Conservation (phyloP, 805 yeast species). For the Priceomyces melissophilus region DNA sequence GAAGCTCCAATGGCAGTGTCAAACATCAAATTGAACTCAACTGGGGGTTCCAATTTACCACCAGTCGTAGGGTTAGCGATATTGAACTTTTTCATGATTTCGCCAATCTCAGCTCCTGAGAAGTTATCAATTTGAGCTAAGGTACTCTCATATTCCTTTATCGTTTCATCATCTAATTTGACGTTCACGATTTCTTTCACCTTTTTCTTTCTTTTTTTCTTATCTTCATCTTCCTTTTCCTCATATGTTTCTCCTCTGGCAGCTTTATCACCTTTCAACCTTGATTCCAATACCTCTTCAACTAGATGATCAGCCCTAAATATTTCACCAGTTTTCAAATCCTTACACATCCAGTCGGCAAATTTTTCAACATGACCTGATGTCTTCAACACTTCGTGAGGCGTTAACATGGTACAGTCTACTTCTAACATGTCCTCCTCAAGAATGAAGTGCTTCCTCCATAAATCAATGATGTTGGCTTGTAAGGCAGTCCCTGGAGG, state of each 20-base stretch:
- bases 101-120: conserved; percentile 90
- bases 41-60: conserved; percentile 82
- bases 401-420: conserved; percentile 97
- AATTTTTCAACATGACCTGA: conserved; percentile 99
- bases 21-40: conserved; percentile 96
- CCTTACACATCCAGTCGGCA: conserved; percentile 99
- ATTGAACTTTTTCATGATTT: conserved; percentile 74
- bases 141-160: conserved; percentile 76
- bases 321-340: conserved; percentile 92
- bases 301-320: conserved; percentile 98
- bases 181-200: conserved; percentile 91
- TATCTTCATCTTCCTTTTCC: conserved; percentile 59
- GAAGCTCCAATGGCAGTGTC: conserved; percentile 99
- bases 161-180: conserved; percentile 78
- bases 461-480: conserved; percentile 88
- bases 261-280: conserved; percentile 94
- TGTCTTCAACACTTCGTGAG: conserved; percentile 94
- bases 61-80: conserved; percentile 92
- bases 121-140: conserved; percentile 94
- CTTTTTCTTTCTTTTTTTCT: conserved; percentile 72
- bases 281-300: conserved; percentile 94
- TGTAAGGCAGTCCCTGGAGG: conserved; percentile 99
- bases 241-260: conserved; percentile 77
- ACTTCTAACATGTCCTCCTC: conserved; percentile 99
- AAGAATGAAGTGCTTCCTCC: conserved; percentile 96